phyloP scores from a whole-genome alignment of 306 rosid species.

The Parietaria judaica region DNA sequence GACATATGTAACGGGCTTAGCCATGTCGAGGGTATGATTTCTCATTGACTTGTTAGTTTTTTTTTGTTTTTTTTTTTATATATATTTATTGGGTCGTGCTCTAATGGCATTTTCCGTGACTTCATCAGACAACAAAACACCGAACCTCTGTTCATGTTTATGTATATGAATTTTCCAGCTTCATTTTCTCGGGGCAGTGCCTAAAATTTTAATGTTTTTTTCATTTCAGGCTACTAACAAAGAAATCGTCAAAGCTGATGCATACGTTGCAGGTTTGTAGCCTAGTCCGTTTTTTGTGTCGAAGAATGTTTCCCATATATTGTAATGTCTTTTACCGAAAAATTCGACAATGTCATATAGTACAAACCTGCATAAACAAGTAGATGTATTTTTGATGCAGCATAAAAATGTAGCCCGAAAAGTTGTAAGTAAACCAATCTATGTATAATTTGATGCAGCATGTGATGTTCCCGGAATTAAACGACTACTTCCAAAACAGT shows the following conservation, averaged over 20 bases:
- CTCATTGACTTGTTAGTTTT: neutral
- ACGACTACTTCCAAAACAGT: constrained; percentile 69
- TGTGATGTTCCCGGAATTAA: constrained; percentile 98
- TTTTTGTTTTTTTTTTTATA: neutral
- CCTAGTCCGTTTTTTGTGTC: constrained; percentile 16
- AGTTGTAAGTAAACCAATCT: no score
- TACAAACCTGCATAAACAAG: no score
- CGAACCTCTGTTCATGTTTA: neutral
- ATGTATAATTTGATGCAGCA: constrained; percentile 44
- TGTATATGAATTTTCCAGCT: neutral
- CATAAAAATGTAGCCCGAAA: no score
- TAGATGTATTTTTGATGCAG: no score
- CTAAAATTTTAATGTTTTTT: constrained; percentile 8
- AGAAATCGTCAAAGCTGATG: constrained; percentile 82
- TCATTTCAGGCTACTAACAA: constrained; percentile 70
- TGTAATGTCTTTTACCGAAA: constrained; percentile 3
- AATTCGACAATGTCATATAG: no score
- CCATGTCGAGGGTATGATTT: constrained; percentile 63
- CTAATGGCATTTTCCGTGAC: no score
- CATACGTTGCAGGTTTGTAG: constrained; percentile 86
- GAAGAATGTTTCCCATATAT: constrained; percentile 12
- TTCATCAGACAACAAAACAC: neutral
- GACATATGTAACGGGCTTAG: constrained; percentile 57
- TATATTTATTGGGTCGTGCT: no score
- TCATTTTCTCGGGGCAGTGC: constrained; percentile 12